phyloP scores from a whole-genome alignment of 2,329 filamentous ascomycete genomes.

The Lachnellula hyalina region DNA sequence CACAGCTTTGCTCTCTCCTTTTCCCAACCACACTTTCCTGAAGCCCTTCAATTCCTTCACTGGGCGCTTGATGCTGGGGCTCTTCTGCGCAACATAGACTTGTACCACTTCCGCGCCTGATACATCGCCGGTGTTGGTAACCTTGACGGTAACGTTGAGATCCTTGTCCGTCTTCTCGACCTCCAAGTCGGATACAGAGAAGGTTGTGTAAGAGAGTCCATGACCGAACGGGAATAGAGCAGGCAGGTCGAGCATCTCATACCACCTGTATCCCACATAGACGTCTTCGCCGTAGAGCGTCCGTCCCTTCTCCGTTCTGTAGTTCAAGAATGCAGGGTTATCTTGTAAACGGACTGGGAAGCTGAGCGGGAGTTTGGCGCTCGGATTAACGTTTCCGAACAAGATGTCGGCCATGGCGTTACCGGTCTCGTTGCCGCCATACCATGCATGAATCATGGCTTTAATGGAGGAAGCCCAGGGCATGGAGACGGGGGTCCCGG shows the following conservation, averaged over 20 bases:
- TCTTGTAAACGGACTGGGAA: slow-evolving; percentile 65
- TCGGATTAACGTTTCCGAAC: slow-evolving; percentile 69
- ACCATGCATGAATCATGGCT: slow-evolving; percentile 73
- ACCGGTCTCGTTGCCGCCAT: slow-evolving; percentile 80
- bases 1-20: slow-evolving; percentile 53
- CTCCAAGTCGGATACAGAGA: slow-evolving; percentile 48
- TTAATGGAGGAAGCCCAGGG: slow-evolving; percentile 54
- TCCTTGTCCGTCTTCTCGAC: slow-evolving; percentile 41
- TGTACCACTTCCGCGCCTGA: slow-evolving; percentile 52
- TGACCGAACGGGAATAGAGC: slow-evolving; percentile 75
- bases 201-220: slow-evolving; percentile 72
- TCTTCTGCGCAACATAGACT: slow-evolving; percentile 50
- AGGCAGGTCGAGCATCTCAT: slow-evolving; percentile 61
- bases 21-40: slow-evolving; percentile 55
- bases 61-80: slow-evolving; percentile 48
- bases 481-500: slow-evolving; percentile 69
- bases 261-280: slow-evolving; percentile 77
- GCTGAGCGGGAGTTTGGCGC: slow-evolving; percentile 67
- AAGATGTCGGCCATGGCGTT: slow-evolving; percentile 75
- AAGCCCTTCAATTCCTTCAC: slow-evolving; percentile 62
- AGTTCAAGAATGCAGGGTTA: slow-evolving; percentile 74
- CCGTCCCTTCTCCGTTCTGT: slow-evolving; percentile 61
- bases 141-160: slow-evolving; percentile 42
- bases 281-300: slow-evolving; percentile 76
- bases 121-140: slow-evolving; percentile 57